Evolutionary conservation across 225 moss, liverwort and hornwort species (phyloP), one percentile per base, ranked within the genome.

Genomic region (Polytrichum formosum): DNA sequence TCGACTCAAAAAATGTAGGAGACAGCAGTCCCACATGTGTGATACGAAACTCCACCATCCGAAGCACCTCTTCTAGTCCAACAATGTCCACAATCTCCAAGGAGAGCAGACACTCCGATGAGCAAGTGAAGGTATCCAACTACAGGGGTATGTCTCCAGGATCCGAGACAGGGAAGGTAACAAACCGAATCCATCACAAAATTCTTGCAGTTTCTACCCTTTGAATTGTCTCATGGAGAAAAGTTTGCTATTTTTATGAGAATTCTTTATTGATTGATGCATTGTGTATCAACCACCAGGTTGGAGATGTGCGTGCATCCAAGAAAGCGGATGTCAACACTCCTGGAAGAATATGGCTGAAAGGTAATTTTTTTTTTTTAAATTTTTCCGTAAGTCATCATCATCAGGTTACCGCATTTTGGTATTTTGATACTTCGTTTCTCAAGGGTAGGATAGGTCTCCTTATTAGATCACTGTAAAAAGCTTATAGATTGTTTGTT

Each of bases 1-100:
- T 13, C 13, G 13, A 46, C 46, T 46, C 46, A 46, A 46, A 46
- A 46, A 46, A 30, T 29, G 56, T 58, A 70, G 69, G 56, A 28
- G 83, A 80, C 37, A 80, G 68, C 33, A 86, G 86, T 62, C 83
- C 83, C 62, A 86, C 77, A 76, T 83, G 86, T 37, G 83, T 86
- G 65, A 80, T 86, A 61, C 70, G 65, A 19, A 80, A 86, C 69
- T 80, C 83, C 20, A 59, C 83, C n/a, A 7, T 67, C 63, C 75
- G 83, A 21, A 86, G 83, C 78, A 83, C 70, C 22, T 83, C 80
- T 0, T 78, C 77, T 53, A 86, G 86, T 59, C 86, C 86, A 7
- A 76, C 86, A 2, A 80, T 78, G 86, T 86, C 82, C 70, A 73
- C 28, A 9, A 61, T 77, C 69, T 80, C 46, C 46, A 46, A 46